phyloP scores from a whole-genome alignment of 179 eudicot species.

The Silene coronaria region DNA sequence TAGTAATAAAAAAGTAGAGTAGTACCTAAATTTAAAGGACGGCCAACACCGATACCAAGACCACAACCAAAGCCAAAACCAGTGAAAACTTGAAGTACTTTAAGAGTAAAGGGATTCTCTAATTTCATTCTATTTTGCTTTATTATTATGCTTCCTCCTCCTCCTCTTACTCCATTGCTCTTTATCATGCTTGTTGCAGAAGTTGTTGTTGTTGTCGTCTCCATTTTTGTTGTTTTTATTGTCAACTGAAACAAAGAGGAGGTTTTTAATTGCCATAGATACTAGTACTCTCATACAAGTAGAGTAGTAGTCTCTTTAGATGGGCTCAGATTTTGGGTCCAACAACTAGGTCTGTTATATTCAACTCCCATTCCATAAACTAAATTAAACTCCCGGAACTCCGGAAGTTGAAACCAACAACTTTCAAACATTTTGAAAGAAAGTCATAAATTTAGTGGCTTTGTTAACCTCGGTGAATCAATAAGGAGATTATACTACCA shows the following conservation, averaged over 20 bases:
- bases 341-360: too few species aligned
- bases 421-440: too few species aligned
- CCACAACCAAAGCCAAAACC: constrained; percentile 98
- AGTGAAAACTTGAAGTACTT: constrained; percentile 82
- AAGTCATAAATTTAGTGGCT: too few species aligned
- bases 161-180: not conserved
- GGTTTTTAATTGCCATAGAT: too few species aligned
- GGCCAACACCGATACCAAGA: constrained; percentile 88
- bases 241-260: not conserved
- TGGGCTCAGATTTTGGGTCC: too few species aligned
- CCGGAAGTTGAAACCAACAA: too few species aligned
- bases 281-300: too few species aligned
- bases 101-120: constrained; percentile 80
- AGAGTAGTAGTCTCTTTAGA: too few species aligned
- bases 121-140: constrained; percentile 29
- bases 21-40: constrained; percentile 80
- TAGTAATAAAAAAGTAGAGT: not conserved
- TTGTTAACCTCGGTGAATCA: too few species aligned
- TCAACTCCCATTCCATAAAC: too few species aligned
- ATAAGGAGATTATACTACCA: too few species aligned
- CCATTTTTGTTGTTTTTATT: constrained; percentile 16
- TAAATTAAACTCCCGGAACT: too few species aligned
- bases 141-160: constrained; percentile 9
- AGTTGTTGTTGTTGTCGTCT: constrained; percentile 9
- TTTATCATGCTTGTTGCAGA: constrained; percentile 22